Conservation (phyloP, 78 protist species). For the Cavenderia fasciculata region DNA sequence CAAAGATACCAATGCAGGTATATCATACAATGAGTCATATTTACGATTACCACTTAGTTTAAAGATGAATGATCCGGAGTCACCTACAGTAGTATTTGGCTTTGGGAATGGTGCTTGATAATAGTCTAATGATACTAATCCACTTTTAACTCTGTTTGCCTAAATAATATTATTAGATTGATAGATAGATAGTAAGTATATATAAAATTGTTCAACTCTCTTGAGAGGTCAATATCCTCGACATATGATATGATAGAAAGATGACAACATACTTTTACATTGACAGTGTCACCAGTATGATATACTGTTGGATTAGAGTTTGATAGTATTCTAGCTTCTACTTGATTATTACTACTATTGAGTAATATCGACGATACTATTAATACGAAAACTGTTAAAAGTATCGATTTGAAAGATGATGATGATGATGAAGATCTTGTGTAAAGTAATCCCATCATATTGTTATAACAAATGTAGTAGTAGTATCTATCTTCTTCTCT, state of each 20-base stretch:
- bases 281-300: not conserved
- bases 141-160: slow-evolving; percentile 7
- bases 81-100: not conserved
- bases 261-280: not conserved
- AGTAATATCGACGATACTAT: no score
- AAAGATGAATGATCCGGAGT: slow-evolving; percentile 19
- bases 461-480: no score
- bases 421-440: no score
- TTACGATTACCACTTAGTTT: slow-evolving; percentile 45
- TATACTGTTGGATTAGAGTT: not conserved
- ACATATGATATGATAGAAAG: not conserved
- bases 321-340: not conserved
- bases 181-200: not conserved
- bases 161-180: not conserved
- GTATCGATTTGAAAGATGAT: no score
- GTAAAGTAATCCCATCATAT: no score
- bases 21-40: not conserved
- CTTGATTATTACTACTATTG: no score
- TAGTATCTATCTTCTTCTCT: no score
- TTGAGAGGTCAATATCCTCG: not conserved
- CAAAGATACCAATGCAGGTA: not conserved
- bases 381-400: no score
- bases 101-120: not conserved
- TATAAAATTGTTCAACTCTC: not conserved
- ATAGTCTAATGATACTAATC: not conserved